Base-by-base conservation (phyloP, 768 basidiomycete genomes). In the Antrodiella citrinella region DNA sequence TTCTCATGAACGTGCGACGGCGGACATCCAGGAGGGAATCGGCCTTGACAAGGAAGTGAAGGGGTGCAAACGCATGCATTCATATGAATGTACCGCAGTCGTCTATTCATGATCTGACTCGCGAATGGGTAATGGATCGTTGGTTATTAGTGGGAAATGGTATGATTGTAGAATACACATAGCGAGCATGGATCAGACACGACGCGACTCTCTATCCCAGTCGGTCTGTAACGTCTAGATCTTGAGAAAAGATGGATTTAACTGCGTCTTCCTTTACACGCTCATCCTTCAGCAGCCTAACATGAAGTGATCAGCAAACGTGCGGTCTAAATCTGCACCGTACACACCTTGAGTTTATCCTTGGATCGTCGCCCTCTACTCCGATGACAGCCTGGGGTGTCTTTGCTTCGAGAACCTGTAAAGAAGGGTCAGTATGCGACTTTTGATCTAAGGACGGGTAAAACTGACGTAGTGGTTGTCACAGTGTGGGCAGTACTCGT, bases 401-500 rank as follows among this genome's bases (percentile, higher is more conserved):
- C 67, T 94, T 95, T 4, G 95, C 94, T 25, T 94, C 89, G 56
- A 95, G 74, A 26, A 98, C 86, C 93, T 97, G 61, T 21, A 24
- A 22, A 47, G n/a, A n/a, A n/a, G n/a, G n/a, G n/a, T 51, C 1
- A 26, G 40, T 19, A 30, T 7, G 4, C 4, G 18, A 19, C 26
- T n/a, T 22, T 9, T 18, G 19, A 3, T 26, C 18, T 9, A 20
- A 30, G 26, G 35, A n/a, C 44, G 26, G 45, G 49, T 20, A 40
- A 21, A 44, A 73, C 87, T 59, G 63, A 95, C 96, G 65, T 94
- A 99, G 63, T 94, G 94, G 64, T 98, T 98, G 68, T 97, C 96
- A 63, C 96, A 97, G 67, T 96, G 87, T 0, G 95, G 96, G 64
- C 96, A 98, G 64, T 84, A 98, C 67, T 99, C 96, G 64, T 98